A percentile compares a stretch with the other conserved stretches of the same genome.
phyloP scores from a whole-genome alignment of 2,329 filamentous ascomycete genomes.

The Pseudocercospora vitis region DNA sequence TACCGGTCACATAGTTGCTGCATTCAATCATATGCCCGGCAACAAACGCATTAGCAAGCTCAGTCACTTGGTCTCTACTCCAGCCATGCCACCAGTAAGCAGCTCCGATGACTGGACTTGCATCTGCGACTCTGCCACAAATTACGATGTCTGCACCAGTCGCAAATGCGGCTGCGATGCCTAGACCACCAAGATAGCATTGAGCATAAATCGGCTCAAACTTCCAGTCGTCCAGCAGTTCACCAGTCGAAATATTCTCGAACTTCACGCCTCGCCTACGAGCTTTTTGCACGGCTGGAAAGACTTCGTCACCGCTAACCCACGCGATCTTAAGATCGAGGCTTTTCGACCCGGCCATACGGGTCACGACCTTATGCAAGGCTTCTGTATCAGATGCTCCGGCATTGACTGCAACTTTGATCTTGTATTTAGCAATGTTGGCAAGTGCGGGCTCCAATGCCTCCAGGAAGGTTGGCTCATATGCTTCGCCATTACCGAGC shows the following conservation, averaged over 20 bases:
- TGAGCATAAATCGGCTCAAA: slow-evolving; percentile 37
- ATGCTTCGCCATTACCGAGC: slow-evolving; percentile 41
- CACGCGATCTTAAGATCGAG: slow-evolving; percentile 51
- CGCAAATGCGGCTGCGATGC: slow-evolving; percentile 44
- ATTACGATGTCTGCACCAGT: slow-evolving; percentile 48
- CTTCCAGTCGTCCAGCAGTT: slow-evolving; percentile 39
- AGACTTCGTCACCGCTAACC: slow-evolving; percentile 48
- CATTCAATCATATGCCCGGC: slow-evolving; percentile 49
- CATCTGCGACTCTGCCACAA: slow-evolving; percentile 48
- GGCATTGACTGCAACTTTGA: slow-evolving; percentile 59
- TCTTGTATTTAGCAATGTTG: slow-evolving; percentile 49
- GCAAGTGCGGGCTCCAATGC: slow-evolving; percentile 48
- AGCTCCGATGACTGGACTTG: slow-evolving; percentile 46
- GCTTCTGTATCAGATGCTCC: slow-evolving; percentile 57
- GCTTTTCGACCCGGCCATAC: slow-evolving; percentile 37
- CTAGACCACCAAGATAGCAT: slow-evolving; percentile 48
- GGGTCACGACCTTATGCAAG: slow-evolving; percentile 48
- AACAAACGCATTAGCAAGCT: slow-evolving; percentile 46
- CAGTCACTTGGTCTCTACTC: slow-evolving; percentile 41
- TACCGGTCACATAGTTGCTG: slow-evolving; percentile 42
- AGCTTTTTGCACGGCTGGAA: slow-evolving; percentile 38
- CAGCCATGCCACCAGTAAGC: slow-evolving; percentile 50
- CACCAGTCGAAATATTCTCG: slow-evolving; percentile 42
- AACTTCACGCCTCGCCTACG: slow-evolving; percentile 39
- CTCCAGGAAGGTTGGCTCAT: slow-evolving; percentile 55